Base-by-base conservation (phyloP, 2,329 filamentous ascomycete species). In the Ceratocystis cubensis region DNA sequence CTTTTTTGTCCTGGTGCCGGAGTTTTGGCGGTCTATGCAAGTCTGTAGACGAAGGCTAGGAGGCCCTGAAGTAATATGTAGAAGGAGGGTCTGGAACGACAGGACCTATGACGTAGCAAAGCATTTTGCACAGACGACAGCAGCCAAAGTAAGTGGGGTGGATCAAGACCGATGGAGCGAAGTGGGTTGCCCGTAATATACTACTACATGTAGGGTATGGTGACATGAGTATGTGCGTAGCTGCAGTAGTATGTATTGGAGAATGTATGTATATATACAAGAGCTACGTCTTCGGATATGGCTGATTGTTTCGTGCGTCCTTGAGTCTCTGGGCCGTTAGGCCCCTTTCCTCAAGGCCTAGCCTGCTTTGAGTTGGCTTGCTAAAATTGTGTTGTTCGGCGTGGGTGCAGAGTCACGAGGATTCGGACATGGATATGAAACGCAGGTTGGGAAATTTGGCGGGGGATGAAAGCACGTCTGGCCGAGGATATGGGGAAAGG, bases 351-450 rank as follows among this genome's bases (percentile, higher is more conserved):
- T 22, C 20, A 13, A 6, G 46, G 46, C 46, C 46, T 20, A 50
- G n/a, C 46, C 46, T 50, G 46, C 46, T 10, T 50, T 50, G 46
- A 50, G 46, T 50, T 50, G 46, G 46, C 46, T 50, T n/a, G 33
- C 33, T 37, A 20, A 37, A 20, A 20, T 48, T 48, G 45, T 17
- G 46, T 22, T 50, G 46, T 50, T 50, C 22, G 46, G 46, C 46
- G 46, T 50, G 46, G 46, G 20, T 20, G 22, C 22, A 50, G 46
- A 50, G 46, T 17, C 53, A 33, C 28, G 53, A 57, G 53, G 53
- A 30, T 57, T 13, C 53, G 53, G 22, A 57, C 53, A 57, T 57
- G 53, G 53, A 57, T 57, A 28, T 57, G 53, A 57, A 57, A 57
- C 53, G 53, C 10, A 33, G 22, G 25, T 57, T 57, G 53, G n/a